Percentiles rank a stretch among this genome's conserved stretches.
Conservation (phyloP, 2,329 filamentous ascomycete species). For the Mariannaea elegans region DNA sequence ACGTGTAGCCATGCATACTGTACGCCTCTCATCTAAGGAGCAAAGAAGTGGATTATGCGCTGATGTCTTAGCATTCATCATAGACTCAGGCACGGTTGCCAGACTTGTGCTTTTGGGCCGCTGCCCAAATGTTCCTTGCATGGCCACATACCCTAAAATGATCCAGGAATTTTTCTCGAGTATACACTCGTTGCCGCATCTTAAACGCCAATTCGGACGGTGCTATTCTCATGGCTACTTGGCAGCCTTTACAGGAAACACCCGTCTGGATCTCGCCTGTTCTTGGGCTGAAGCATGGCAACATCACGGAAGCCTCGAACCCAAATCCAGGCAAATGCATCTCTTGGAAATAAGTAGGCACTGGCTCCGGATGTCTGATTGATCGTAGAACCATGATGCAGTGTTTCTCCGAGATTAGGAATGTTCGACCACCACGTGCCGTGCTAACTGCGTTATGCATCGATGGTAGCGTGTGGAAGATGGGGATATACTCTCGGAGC, state of each 20-base stretch:
- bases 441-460: background rate
- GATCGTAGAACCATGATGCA: slow-evolving; percentile 13
- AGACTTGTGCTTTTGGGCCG: background rate
- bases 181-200: slow-evolving; percentile 14
- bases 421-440: slow-evolving; percentile 1
- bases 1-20: background rate
- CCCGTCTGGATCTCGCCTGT: slow-evolving; percentile 16
- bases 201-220: slow-evolving; percentile 16
- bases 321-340: slow-evolving; percentile 20
- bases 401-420: slow-evolving; percentile 13
- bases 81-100: slow-evolving; percentile 9
- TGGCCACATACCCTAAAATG: slow-evolving; percentile 14
- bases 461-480: slow-evolving; percentile 13
- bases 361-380: slow-evolving; percentile 12
- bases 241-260: slow-evolving; percentile 18
- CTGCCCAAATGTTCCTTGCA: slow-evolving; percentile 13
- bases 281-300: slow-evolving; percentile 13
- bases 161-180: slow-evolving; percentile 13
- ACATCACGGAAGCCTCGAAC: slow-evolving; percentile 4
- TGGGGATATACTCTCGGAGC: slow-evolving; percentile 4
- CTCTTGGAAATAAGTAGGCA: slow-evolving; percentile 11
- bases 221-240: slow-evolving; percentile 11
- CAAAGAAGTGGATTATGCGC: background rate
- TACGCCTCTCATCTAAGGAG: too few species aligned
- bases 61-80: background rate